phyloP scores from a whole-genome alignment of 352 stramenopile species.

The Globisporangium uncinulatum region DNA sequence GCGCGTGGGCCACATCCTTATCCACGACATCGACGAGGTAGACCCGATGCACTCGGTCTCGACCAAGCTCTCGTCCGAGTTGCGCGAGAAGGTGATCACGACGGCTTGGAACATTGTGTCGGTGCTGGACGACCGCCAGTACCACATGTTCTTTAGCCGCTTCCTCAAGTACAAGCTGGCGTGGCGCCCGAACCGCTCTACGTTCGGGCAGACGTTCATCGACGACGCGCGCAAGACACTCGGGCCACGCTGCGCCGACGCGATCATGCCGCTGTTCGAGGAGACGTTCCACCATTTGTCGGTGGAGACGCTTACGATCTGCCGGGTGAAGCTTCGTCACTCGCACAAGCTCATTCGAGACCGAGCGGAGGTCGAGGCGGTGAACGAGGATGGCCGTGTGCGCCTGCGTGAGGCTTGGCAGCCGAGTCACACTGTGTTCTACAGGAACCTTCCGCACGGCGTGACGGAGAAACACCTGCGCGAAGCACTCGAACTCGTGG shows the following conservation, averaged over 20 bases:
- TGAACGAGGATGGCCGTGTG: constrained; percentile 34
- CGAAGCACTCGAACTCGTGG: constrained; percentile 58
- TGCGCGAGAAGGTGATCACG: constrained; percentile 77
- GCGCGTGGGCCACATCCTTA: constrained; percentile 79
- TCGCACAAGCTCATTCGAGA: constrained; percentile 59
- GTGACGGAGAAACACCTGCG: constrained; percentile 64
- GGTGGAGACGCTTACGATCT: constrained; percentile 84
- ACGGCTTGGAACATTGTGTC: constrained; percentile 83
- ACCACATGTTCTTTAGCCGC: constrained; percentile 84
- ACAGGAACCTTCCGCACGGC: constrained; percentile 66
- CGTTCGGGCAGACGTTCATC: constrained; percentile 77
- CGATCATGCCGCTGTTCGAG: constrained; percentile 79
- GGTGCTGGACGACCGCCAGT: constrained; percentile 77
- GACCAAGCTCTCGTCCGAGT: constrained; percentile 45
- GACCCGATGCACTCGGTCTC: constrained; percentile 56
- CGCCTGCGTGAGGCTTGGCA: constrained; percentile 42
- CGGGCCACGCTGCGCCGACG: constrained; percentile 38
- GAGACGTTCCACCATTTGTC: constrained; percentile 73
- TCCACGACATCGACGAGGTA: constrained; percentile 74
- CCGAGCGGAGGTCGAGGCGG: constrained; percentile 31
- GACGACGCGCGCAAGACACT: constrained; percentile 66
- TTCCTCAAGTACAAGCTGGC: constrained; percentile 87
- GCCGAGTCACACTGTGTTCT: constrained; percentile 61
- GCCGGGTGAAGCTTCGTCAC: constrained; percentile 70
- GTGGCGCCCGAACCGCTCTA: constrained; percentile 70